These are phyloP conservation scores for Rhizophagus prolifer DNA, from an alignment of 192 early-diverging fungal species.

Conservation along the genomic window DNA sequence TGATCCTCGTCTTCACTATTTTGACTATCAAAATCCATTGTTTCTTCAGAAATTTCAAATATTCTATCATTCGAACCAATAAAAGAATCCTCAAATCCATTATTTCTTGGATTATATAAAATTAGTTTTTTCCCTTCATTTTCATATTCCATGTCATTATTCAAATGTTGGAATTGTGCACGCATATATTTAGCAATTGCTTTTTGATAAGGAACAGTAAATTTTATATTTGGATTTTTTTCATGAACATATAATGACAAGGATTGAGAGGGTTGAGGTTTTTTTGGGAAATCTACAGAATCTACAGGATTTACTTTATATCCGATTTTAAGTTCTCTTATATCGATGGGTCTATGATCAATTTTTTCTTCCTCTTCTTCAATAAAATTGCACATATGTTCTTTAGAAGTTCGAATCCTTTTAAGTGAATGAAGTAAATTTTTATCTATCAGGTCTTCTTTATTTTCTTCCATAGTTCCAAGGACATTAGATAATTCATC, in stretches of 20 bases:
- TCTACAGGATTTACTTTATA: not conserved
- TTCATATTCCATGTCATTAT: not conserved
- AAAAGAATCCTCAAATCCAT: no score
- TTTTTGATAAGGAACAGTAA: not conserved
- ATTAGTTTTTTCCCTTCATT: not conserved
- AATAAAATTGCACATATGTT: not conserved
- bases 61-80: not conserved
- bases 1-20: not conserved
- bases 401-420: not conserved
- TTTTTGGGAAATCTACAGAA: not conserved
- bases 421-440: not conserved
- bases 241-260: not conserved
- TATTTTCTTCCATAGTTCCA: not conserved
- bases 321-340: not conserved
- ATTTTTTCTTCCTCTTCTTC: not conserved
- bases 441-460: not conserved
- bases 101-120: not conserved
- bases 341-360: not conserved
- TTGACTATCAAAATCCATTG: not conserved
- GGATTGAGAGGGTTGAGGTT: not conserved
- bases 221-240: not conserved
- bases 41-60: not conserved
- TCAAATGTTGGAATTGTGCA: not conserved
- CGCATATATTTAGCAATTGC: not conserved
- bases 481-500: not conserved